phyloP scores from a whole-genome alignment of 2,329 filamentous ascomycete species.

The Xylariaceae sp. region DNA sequence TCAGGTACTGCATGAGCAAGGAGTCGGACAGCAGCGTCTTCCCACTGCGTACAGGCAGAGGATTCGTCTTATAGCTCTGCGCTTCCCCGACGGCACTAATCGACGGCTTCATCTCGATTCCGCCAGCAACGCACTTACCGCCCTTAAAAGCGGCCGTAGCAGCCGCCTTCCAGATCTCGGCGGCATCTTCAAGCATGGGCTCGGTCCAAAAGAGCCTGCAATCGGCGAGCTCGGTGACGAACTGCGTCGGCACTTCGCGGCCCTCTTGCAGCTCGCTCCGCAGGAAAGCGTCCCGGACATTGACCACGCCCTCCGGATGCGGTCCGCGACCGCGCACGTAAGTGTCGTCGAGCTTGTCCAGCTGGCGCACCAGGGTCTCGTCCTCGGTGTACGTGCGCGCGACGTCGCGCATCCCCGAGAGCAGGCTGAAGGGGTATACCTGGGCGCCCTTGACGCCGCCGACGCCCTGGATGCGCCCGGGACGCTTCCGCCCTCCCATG shows the following conservation, averaged over 20 bases:
- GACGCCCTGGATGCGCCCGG: slow-evolving; percentile 10
- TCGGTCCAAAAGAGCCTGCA: slow-evolving; percentile 13
- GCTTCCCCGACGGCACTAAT: neutral
- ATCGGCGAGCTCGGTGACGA: slow-evolving; percentile 13
- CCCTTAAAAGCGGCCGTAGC: slow-evolving; percentile 12
- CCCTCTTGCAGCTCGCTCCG: slow-evolving; percentile 6
- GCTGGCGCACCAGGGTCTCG: slow-evolving; percentile 1
- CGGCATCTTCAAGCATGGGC: slow-evolving; percentile 7
- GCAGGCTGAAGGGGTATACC: slow-evolving; percentile 8
- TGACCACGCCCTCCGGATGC: slow-evolving; percentile 7
- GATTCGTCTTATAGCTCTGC: slow-evolving; percentile 6
- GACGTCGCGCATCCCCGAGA: slow-evolving; percentile 3
- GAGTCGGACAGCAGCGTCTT: slow-evolving; percentile 5
- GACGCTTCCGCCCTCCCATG: slow-evolving; percentile 10
- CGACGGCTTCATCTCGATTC: slow-evolving; percentile 6
- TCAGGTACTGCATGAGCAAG: slow-evolving; percentile 9
- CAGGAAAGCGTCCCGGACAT: slow-evolving; percentile 13
- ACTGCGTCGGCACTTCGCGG: slow-evolving; percentile 8
- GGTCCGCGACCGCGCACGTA: slow-evolving; percentile 9
- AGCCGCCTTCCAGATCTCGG: slow-evolving; percentile 15
- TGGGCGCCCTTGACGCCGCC: slow-evolving; percentile 12
- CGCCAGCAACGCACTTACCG: slow-evolving; percentile 10
- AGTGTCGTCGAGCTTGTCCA: slow-evolving; percentile 7
- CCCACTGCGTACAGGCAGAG: slow-evolving; percentile 4
- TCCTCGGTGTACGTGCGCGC: slow-evolving; percentile 7